phyloP scores from a whole-genome alignment of 352 stramenopile genomes.

The Phytophthora ohioensis region DNA sequence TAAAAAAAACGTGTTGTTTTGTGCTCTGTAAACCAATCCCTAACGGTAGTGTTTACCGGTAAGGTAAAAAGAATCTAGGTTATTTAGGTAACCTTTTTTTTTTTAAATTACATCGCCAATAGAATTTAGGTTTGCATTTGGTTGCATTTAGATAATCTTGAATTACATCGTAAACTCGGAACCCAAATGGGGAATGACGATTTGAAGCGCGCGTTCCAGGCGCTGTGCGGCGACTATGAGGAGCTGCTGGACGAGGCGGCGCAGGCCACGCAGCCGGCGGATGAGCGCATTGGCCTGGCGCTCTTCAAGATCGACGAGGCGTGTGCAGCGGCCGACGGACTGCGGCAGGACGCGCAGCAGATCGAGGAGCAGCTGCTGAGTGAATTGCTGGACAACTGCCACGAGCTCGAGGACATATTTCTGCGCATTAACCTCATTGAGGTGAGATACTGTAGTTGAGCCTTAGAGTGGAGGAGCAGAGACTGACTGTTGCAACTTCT shows the following conservation, averaged over 20 bases:
- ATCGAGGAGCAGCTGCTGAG: conserved; percentile 59
- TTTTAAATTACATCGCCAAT: no score
- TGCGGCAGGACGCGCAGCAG: conserved; percentile 63
- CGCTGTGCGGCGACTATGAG: conserved; percentile 72
- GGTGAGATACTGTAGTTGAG: conserved; percentile 30
- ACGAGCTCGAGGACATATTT: conserved; percentile 85
- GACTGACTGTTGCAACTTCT: neutral
- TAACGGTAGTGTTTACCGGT: no score
- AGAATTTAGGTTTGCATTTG: neutral
- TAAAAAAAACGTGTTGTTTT: no score
- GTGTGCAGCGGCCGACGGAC: conserved; percentile 51
- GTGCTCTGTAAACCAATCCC: no score
- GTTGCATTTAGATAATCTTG: neutral
- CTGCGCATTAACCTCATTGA: conserved; percentile 80
- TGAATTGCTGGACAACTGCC: conserved; percentile 69
- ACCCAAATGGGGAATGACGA: conserved; percentile 32
- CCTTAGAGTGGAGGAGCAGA: neutral
- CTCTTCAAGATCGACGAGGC: conserved; percentile 89
- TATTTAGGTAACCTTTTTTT: no score
- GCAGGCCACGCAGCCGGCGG: conserved; percentile 60
- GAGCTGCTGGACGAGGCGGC: conserved; percentile 72
- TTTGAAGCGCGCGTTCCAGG: conserved; percentile 62
- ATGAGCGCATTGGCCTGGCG: conserved; percentile 79
- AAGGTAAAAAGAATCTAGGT: no score
- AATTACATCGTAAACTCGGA: neutral